A percentile compares a stretch with the other conserved stretches of the same genome.
Conservation (phyloP, 1,139 yeast genomes). For the Scheffersomyces insectosa region DNA sequence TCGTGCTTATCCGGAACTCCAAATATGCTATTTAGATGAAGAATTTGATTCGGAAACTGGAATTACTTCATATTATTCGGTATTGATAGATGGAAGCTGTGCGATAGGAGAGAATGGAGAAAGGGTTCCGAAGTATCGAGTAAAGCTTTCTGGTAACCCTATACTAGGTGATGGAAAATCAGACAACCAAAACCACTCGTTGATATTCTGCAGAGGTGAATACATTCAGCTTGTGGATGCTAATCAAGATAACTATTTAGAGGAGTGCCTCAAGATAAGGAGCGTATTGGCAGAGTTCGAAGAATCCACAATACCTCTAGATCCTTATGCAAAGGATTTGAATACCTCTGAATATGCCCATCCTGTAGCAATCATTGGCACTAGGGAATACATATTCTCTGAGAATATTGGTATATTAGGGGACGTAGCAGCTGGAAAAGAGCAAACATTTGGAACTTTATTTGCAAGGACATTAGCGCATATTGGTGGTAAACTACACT, state of each 20-base stretch:
- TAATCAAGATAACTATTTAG: conserved; percentile 56
- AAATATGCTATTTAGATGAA: conserved; percentile 44
- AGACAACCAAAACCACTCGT: conserved; percentile 55
- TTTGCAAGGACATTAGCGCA: conserved; percentile 57
- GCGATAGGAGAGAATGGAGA: conserved; percentile 35
- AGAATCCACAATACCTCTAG: conserved; percentile 34
- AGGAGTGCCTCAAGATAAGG: conserved; percentile 56
- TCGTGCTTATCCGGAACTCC: conserved; percentile 47
- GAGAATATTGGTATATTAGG: conserved; percentile 57
- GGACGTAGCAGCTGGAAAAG: conserved; percentile 60
- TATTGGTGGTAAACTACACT: conserved; percentile 56
- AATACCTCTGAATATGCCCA: conserved; percentile 23
- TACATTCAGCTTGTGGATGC: conserved; percentile 57
- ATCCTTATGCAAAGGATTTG: conserved; percentile 32
- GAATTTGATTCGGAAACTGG: conserved; percentile 28
- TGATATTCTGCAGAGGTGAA: conserved; percentile 54
- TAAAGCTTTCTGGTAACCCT: conserved; percentile 54
- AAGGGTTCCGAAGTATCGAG: conserved; percentile 42
- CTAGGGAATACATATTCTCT: conserved; percentile 55
- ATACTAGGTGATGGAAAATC: conserved; percentile 59
- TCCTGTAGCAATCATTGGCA: conserved; percentile 57
- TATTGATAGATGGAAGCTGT: conserved; percentile 47
- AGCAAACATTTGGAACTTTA: conserved; percentile 57
- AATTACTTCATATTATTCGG: conserved; percentile 30
- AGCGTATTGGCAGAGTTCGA: conserved; percentile 53